Evolutionary conservation across 192 early-diverging fungal species (phyloP), one percentile per base, ranked within the genome.

Genomic region (Backusella liffmaniae): DNA sequence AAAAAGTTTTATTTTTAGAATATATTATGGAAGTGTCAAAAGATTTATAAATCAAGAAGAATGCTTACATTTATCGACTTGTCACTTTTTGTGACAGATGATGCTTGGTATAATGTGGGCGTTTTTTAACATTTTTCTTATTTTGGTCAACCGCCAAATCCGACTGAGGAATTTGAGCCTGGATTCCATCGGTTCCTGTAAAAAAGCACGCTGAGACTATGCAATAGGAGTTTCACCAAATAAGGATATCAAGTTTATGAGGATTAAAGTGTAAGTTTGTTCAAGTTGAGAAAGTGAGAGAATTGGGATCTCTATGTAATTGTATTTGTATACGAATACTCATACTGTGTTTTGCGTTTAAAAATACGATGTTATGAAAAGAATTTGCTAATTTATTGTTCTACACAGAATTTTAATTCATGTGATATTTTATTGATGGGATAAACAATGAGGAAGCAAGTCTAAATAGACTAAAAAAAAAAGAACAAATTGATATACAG

Each of bases 1-100:
- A 56, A 56, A 53, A 56, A 56, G 53, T 56, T 56, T 56, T 56
- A 56, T 56, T n/a, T 56, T 56, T 56, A 56, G 53, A 56, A 56
- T 23, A 62, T 29, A 29, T 62, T 62, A 62, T 62, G 23, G 23
- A 29, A 13, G 10, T 62, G 12, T 62, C 56, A 59, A 59, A 21
- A 1, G 2, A 16, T 21, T 5, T 42, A 23, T 21, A 23, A 56
- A 56, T 9, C 7, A 6, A 7, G 21, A 3, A 4, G 4, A 16
- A 44, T 44, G 15, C 15, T 44, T 44, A 10, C 37, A 39, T 12
- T 37, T 8, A 39, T 39, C 37, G 10, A 39, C 37, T 39, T 10
- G 9, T 39, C 37, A 39, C 10, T 37, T 37, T 37, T 37, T 37
- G 37, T 5, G 42, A 44, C 42, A 44, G 42, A 18, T 44, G 37